phyloP scores from a whole-genome alignment of 2,329 filamentous ascomycete species.

The Trichoderma koningiopsis region DNA sequence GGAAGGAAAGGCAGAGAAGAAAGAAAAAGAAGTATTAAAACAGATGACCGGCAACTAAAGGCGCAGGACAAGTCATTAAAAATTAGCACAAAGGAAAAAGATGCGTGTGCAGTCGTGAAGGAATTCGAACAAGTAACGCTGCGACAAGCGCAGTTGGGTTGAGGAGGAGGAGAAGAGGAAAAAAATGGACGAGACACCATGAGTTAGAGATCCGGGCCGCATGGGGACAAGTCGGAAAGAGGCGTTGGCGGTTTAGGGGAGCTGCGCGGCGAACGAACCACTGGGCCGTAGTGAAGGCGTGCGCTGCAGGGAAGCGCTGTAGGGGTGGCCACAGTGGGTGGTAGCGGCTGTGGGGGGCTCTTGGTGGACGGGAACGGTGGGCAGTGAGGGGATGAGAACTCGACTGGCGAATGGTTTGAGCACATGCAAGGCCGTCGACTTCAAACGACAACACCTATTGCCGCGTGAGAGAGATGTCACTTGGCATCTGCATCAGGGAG shows the following conservation, averaged over 20 bases:
- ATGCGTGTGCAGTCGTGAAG: constrained; percentile 19
- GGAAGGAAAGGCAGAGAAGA: constrained; percentile 2
- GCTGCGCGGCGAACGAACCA: constrained; percentile 8
- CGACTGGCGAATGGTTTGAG: not conserved
- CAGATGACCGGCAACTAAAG: constrained; percentile 20
- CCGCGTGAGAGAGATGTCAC: constrained; percentile 5
- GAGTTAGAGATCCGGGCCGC: not conserved
- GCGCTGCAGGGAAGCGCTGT: constrained; percentile 14
- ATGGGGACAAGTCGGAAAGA: not conserved
- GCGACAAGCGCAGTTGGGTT: constrained; percentile 23
- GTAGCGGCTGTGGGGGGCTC: constrained; percentile 14
- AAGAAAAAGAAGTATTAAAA: constrained; percentile 13
- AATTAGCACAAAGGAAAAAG: constrained; percentile 23
- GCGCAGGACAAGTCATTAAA: constrained; percentile 25
- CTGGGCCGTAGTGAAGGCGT: constrained; percentile 3
- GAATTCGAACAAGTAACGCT: constrained; percentile 9
- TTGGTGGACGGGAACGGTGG: not conserved
- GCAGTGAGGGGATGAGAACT: not conserved
- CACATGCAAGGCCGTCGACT: constrained; percentile 18
- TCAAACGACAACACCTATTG: not conserved
- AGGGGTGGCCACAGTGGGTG: constrained; percentile 17
- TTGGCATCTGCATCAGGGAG: not conserved
- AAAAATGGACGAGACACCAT: not conserved
- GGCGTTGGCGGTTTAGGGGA: not conserved
- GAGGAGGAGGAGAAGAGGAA: not conserved